Base-by-base conservation (phyloP, 768 basidiomycete species). In the Amanita rubescens region DNA sequence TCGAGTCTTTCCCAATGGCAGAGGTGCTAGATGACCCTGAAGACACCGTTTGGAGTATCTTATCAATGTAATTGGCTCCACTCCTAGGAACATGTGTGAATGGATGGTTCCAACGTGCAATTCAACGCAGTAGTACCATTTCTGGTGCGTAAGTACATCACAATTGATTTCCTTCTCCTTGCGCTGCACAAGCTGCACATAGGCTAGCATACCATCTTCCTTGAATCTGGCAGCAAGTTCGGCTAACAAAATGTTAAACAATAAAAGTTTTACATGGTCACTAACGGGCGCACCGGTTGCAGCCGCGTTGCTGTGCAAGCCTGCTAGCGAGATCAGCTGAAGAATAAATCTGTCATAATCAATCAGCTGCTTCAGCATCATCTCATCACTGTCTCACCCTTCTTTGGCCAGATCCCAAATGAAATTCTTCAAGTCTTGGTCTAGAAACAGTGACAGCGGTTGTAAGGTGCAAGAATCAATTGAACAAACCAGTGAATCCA, bases 81-180 rank as follows among this genome's bases (percentile, higher is more conserved):
- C 90, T 92, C 87, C 87, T 90, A 61, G 6, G 59, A 35, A 41
- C 49, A 39, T 25, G 34, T 50, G 20, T 11, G 39, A 19, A 41
- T 34, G 22, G 41, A 48, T n/a, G 19, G 6, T 8, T 10, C 44
- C 38, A 42, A 42, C 20, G 41, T 39, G 27, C 8, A 49, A 15
- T 38, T 20, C 35, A 44, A 49, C 37, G 17, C 69, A 77, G 54
- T n/a, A n/a, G n/a, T 37, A 84, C 92, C 93, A 96, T 77, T 93
- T 94, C 71, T 95, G 92, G 67, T 95, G 92, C 2, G 89, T 95
- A 44, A 94, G 73, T 30, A 95, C 91, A 65, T 95, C 92, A 55
- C 87, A 88, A 32, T 87, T 87, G 48, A 93, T 80, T 60, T 86
- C 90, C 67, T 85, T 88, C 69, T 95, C 92, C 66, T 89, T 92